Conservation (phyloP, 2,329 filamentous ascomycete genomes). For the Calonectria hongkongensis region DNA sequence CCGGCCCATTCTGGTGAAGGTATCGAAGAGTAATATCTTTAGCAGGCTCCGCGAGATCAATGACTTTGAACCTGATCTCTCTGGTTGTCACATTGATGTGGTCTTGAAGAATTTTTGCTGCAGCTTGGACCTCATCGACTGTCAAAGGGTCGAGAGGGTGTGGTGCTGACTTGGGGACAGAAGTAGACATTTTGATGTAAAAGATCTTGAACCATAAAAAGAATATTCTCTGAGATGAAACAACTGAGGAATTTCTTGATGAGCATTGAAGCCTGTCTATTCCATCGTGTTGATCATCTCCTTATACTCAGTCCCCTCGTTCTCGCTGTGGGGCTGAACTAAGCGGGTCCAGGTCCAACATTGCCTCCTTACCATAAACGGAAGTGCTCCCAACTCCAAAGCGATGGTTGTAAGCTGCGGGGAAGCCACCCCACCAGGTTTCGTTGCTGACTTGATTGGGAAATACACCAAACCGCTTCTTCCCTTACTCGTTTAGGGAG, state of each 20-base stretch:
- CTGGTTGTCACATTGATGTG: slow-evolving; percentile 11
- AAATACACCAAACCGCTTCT: not conserved
- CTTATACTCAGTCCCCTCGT: slow-evolving; percentile 6
- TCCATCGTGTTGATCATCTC: not conserved
- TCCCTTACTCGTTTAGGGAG: not conserved
- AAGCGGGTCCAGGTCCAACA: not conserved
- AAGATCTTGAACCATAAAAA: not conserved
- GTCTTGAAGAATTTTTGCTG: slow-evolving; percentile 14
- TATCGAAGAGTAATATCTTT: slow-evolving; percentile 28
- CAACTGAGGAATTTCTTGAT: not conserved
- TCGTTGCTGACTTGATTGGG: not conserved
- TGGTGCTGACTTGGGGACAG: slow-evolving; percentile 22
- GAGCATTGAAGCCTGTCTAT: not conserved
- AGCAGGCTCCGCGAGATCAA: slow-evolving; percentile 38
- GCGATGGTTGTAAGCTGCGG: not conserved
- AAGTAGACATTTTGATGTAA: slow-evolving; percentile 24
- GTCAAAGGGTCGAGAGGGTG: slow-evolving; percentile 41
- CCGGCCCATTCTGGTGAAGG: slow-evolving; percentile 32
- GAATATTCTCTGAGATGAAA: not conserved
- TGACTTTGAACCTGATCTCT: slow-evolving; percentile 38
- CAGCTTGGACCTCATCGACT: slow-evolving; percentile 31
- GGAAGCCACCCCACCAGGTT: not conserved
- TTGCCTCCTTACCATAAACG: not conserved
- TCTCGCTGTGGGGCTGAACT: not conserved
- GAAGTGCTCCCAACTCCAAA: not conserved